Base-by-base conservation (phyloP, 2,329 filamentous ascomycete species). In the Didymella arachidicola region DNA sequence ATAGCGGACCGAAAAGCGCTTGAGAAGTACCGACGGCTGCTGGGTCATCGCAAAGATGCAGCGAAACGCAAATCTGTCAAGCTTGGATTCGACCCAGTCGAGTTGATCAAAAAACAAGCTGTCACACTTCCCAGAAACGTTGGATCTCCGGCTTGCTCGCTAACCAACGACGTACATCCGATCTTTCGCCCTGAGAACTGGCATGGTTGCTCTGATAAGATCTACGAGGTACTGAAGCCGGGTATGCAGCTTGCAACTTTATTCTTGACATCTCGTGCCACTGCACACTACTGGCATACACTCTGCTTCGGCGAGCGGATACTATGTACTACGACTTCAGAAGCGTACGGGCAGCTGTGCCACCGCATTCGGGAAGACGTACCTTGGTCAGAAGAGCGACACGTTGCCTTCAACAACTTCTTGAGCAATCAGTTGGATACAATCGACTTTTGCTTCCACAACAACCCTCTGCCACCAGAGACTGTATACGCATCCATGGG, bases 81-180 rank as follows among this genome's bases (percentile, higher is more conserved):
- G 38, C 69, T 77, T 34, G 76, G 76, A 0, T 78, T 78, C 51
- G 75, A 78, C 51, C 75, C 76, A 18, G 67, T 74, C 34, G 74
- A 78, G 22, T 54, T 78, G 42, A 77, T 78, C 50, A 76, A 72
- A 44, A 77, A 76, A 45, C 74, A 77, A 67, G 76, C 76, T 34
- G 71, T 78, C 10, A 69, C 67, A 6, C 73, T 77, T 43, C 57
- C 69, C 7, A 60, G 72, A 26, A 48, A 69, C 19, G 32, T 60
- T 7, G 39, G 60, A 2, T 57, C 66, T 19, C 64, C 61, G 18
- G 30, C 59, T 2, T 76, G 66, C 19, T 77, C 71, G 18, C 67
- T 78, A n/a, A 66, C 70, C 29, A 76, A 74, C 39, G 70, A 74
- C 1, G 72, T 78, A 19, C 75, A 78, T 53, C 63, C 72, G 2